A percentile compares a stretch with the other conserved stretches of the same genome.
phyloP scores from a whole-genome alignment of 2,329 filamentous ascomycete genomes.

The Metarhizium rileyi region DNA sequence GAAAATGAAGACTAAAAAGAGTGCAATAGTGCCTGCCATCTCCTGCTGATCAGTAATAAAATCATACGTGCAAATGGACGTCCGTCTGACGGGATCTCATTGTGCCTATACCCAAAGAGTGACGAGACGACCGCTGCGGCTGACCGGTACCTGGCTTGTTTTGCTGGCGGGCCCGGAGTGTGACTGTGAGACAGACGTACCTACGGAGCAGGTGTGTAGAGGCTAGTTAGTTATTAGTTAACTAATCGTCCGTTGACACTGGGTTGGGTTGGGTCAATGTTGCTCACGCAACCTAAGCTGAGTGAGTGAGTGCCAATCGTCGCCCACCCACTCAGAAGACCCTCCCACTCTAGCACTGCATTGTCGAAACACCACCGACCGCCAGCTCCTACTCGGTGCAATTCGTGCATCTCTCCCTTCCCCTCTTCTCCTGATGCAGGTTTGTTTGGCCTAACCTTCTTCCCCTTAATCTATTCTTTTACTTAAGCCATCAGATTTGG shows the following conservation, averaged over 20 bases:
- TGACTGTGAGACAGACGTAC: not conserved
- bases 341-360: not conserved
- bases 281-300: not conserved
- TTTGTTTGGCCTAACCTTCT: conserved; percentile 5
- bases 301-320: not conserved
- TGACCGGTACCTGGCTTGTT: too few species aligned
- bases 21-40: too few species aligned
- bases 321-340: not conserved
- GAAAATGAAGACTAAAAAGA: too few species aligned
- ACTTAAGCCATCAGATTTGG: not conserved
- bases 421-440: conserved; percentile 7
- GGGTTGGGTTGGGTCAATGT: not conserved
- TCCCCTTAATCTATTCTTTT: conserved; percentile 4
- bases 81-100: too few species aligned
- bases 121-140: too few species aligned
- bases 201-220: not conserved
- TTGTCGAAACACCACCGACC: not conserved
- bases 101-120: too few species aligned
- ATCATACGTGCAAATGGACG: too few species aligned
- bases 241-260: not conserved
- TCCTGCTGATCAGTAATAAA: too few species aligned
- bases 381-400: not conserved
- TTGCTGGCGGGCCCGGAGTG: too few species aligned
- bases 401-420: conserved; percentile 10
- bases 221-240: not conserved